A percentile compares a stretch with the other conserved stretches of the same genome.
Evolutionary conservation across 169 alveolate genomes (phyloP).

Genomic region (Plasmodium inui): DNA sequence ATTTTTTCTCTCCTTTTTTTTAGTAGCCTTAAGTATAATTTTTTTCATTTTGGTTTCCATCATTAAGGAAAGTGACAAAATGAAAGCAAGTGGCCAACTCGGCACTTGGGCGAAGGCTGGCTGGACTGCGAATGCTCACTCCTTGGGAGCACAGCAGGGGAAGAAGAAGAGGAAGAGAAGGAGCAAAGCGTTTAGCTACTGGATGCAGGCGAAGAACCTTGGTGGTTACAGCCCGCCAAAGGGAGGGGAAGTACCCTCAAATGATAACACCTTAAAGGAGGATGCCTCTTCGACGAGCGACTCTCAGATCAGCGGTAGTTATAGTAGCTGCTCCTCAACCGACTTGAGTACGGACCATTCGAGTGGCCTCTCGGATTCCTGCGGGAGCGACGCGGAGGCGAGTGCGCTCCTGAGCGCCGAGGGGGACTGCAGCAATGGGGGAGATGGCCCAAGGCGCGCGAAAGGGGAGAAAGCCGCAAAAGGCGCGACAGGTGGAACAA

Average conservation of each 20-base stretch:
- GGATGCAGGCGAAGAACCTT: background rate
- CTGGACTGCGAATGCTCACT: background rate
- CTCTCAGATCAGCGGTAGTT: background rate
- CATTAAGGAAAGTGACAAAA: slow-evolving; percentile 49
- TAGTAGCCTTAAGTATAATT: slow-evolving; percentile 52
- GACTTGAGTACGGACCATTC: background rate
- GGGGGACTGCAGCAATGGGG: background rate
- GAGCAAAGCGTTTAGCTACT: slow-evolving; percentile 2
- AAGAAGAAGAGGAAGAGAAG: background rate
- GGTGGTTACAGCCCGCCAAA: background rate
- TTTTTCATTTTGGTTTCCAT: slow-evolving; percentile 66
- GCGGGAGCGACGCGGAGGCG: background rate
- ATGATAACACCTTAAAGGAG: background rate
- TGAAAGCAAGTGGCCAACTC: background rate
- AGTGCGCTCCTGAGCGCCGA: background rate
- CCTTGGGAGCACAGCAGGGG: background rate
- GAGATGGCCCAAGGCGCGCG: background rate
- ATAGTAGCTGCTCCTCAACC: background rate
- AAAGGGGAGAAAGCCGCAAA: background rate
- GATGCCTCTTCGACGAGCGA: background rate
- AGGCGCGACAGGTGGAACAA: background rate
- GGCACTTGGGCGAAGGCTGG: background rate
- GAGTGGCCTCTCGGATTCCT: background rate
- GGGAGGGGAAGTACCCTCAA: background rate
- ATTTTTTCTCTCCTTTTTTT: slow-evolving; percentile 68